Percentiles rank a stretch among this genome's conserved stretches.
Conservation (phyloP, 2,329 filamentous ascomycete species). For the Nemania sp. region DNA sequence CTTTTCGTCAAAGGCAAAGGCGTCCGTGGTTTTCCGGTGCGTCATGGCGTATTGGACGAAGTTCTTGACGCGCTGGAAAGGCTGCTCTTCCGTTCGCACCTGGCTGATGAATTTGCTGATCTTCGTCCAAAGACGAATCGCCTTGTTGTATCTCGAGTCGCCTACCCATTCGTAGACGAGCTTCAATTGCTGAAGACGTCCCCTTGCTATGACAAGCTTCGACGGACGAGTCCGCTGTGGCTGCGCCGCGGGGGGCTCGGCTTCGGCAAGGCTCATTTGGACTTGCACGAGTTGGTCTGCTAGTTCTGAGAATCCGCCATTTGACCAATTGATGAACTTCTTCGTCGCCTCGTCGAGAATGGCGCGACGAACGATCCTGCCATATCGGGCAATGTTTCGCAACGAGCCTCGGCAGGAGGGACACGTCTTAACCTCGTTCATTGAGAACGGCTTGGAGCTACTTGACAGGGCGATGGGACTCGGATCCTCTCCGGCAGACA, state of each 20-base stretch:
- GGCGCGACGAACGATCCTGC: constrained; percentile 62
- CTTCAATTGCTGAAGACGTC: constrained; percentile 27
- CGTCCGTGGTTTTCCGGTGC: constrained; percentile 31
- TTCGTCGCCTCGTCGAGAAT: constrained; percentile 67
- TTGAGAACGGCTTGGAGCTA: constrained; percentile 50
- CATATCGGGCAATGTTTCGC: constrained; percentile 62
- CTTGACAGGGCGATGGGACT: neutral
- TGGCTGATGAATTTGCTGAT: constrained; percentile 33
- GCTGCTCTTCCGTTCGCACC: constrained; percentile 53
- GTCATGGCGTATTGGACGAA: constrained; percentile 48
- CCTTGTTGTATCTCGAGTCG: constrained; percentile 32
- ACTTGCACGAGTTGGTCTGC: constrained; percentile 39
- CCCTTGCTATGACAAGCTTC: constrained; percentile 10
- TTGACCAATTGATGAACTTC: constrained; percentile 63
- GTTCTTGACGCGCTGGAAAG: constrained; percentile 52
- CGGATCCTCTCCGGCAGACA: neutral
- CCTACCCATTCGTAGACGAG: constrained; percentile 26
- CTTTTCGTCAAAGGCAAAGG: constrained; percentile 45
- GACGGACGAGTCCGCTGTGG: neutral
- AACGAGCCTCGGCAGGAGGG: constrained; percentile 64
- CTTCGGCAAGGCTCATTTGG: constrained; percentile 19
- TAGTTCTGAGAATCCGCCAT: constrained; percentile 48
- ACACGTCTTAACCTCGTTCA: constrained; percentile 56
- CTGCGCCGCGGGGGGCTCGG: neutral
- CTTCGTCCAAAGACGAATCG: constrained; percentile 27